These are phyloP conservation scores for Sporisorium scitamineum DNA, from an alignment of 1,284 basidiomycete species.

Conservation along the genomic window DNA sequence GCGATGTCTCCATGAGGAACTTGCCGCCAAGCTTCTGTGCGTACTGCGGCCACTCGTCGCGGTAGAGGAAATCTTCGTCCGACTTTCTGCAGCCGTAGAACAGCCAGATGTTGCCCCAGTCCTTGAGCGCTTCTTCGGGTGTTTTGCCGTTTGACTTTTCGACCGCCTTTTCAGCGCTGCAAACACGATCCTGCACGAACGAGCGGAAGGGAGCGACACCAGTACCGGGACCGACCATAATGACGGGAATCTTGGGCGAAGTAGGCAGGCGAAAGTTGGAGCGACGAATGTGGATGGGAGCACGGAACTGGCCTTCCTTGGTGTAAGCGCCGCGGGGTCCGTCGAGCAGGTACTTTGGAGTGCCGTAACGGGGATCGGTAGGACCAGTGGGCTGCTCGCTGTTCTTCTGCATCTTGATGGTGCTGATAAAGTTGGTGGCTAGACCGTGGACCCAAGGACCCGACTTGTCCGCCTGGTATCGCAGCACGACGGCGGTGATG, in stretches of 20 bases:
- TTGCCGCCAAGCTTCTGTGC: conserved; percentile 86
- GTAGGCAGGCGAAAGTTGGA: conserved; percentile 97
- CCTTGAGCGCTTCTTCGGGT: conserved; percentile 86
- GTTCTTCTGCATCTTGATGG: conserved; percentile 78
- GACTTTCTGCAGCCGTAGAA: conserved; percentile 95
- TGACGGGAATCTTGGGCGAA: conserved; percentile 95
- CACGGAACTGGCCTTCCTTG: conserved; percentile 77
- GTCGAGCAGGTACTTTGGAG: conserved; percentile 84
- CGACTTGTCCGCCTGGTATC: conserved; percentile 52
- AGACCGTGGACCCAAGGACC: conserved; percentile 61
- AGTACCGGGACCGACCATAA: conserved; percentile 98
- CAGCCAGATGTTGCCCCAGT: conserved; percentile 93
- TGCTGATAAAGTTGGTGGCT: conserved; percentile 66
- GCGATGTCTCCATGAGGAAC: conserved; percentile 86
- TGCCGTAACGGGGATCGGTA: conserved; percentile 65
- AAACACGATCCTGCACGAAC: conserved; percentile 96
- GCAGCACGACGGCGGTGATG: conserved; percentile 86
- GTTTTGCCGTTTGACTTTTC: conserved; percentile 86
- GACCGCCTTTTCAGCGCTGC: conserved; percentile 88
- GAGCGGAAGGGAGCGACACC: conserved; percentile 98
- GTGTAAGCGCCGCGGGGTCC: conserved; percentile 89
- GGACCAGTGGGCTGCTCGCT: conserved; percentile 59
- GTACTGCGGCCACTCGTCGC: conserved; percentile 93
- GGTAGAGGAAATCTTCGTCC: conserved; percentile 90
- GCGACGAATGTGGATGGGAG: conserved; percentile 92